Percentiles rank a stretch among this genome's conserved stretches.
Conservation (phyloP, 495 filamentous ascomycete genomes). For the Penicillium cosmopolitanum region DNA sequence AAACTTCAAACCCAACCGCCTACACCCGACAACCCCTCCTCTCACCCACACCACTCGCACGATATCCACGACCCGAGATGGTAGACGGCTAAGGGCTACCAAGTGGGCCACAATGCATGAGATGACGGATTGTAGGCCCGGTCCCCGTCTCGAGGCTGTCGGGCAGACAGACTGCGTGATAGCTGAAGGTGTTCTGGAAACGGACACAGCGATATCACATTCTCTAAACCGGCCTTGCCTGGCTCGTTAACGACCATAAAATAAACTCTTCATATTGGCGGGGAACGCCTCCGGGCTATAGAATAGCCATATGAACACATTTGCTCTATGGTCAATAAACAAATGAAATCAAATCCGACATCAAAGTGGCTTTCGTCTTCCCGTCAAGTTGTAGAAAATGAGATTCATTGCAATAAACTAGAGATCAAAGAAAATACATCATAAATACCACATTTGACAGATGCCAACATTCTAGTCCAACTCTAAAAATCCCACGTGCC, state of each 20-base stretch:
- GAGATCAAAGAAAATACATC: not conserved
- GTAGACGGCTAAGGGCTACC: not conserved
- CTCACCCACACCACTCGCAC: not conserved
- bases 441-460: not conserved
- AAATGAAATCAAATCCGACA: too few species aligned
- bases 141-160: not conserved
- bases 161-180: not conserved
- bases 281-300: too few species aligned
- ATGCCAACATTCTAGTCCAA: not conserved
- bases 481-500: not conserved
- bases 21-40: not conserved
- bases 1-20: too few species aligned
- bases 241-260: too few species aligned
- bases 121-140: not conserved
- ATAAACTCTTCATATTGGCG: too few species aligned
- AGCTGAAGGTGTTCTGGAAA: not conserved
- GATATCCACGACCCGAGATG: not conserved
- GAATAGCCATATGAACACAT: too few species aligned
- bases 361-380: too few species aligned
- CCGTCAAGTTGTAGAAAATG: too few species aligned
- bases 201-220: not conserved
- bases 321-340: too few species aligned
- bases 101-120: conserved; percentile 1
- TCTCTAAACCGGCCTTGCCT: not conserved
- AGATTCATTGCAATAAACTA: too few species aligned